phyloP scores from a whole-genome alignment of 1,139 yeast genomes.

The Hanseniaspora gamundiae region DNA sequence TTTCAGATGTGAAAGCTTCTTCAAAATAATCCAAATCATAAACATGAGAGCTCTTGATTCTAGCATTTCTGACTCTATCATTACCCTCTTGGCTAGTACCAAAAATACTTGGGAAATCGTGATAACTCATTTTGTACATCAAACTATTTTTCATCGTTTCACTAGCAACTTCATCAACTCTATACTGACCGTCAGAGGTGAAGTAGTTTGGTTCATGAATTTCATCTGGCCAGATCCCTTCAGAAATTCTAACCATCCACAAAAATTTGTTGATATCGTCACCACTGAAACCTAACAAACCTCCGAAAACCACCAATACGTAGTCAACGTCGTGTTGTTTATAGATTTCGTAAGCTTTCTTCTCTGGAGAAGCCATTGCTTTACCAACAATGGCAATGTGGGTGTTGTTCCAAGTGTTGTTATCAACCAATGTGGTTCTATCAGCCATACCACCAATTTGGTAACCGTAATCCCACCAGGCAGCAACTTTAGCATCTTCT shows the following conservation, averaged over 20 bases:
- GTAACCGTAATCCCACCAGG: conserved; percentile 99
- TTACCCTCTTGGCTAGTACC: conserved; percentile 46
- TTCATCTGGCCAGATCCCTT: conserved; percentile 99
- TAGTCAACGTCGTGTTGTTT: conserved; percentile 92
- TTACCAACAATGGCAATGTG: conserved; percentile 99
- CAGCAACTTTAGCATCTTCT: conserved; percentile 91
- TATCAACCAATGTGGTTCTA: conserved; percentile 94
- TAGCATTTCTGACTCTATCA: conserved; percentile 86
- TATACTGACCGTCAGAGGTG: conserved; percentile 77
- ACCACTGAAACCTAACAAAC: conserved; percentile 85
- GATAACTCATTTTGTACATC: conserved; percentile 92
- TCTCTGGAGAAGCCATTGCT: conserved; percentile 90
- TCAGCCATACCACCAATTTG: conserved; percentile 99
- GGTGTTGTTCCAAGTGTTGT: conserved; percentile 98
- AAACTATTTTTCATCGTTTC: conserved; percentile 76
- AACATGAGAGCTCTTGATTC: conserved; percentile 42
- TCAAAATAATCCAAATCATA: conserved; percentile 69
- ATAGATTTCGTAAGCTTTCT: conserved; percentile 76
- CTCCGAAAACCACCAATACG: conserved; percentile 88
- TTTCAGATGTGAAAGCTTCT: conserved; percentile 90
- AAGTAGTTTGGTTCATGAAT: conserved; percentile 76
- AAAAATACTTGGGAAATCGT: conserved; percentile 68
- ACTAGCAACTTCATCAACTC: conserved; percentile 73
- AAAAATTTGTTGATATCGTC: conserved; percentile 94
- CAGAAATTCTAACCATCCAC: conserved; percentile 99